Percentiles rank a stretch among this genome's conserved stretches.
Evolutionary conservation across 495 filamentous ascomycete species (phyloP).

Genomic region (Penicillium malachiteum): DNA sequence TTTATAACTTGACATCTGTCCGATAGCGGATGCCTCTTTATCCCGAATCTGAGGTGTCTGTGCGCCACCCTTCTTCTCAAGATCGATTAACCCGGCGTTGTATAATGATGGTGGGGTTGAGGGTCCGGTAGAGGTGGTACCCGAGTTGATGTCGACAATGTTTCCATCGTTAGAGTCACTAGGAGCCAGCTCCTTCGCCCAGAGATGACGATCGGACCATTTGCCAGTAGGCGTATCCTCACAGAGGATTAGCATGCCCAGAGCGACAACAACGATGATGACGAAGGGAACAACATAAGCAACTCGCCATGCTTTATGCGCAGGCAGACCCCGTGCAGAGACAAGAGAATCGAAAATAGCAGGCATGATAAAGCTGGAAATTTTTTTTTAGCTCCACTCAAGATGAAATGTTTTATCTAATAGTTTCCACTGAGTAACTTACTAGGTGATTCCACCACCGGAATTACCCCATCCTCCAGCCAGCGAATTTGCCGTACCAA

Average conservation of each 20-base stretch:
- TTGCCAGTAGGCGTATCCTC: slow-evolving; percentile 83
- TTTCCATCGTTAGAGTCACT: slow-evolving; percentile 40
- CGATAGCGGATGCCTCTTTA: slow-evolving; percentile 52
- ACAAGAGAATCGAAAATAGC: slow-evolving; percentile 85
- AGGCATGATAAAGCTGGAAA: slow-evolving; percentile 82
- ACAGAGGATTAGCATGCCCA: slow-evolving; percentile 69
- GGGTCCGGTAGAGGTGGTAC: slow-evolving; percentile 29
- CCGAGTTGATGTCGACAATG: slow-evolving; percentile 54
- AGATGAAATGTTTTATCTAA: no score
- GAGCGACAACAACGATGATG: slow-evolving; percentile 63
- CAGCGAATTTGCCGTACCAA: slow-evolving; percentile 86
- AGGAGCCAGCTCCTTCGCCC: slow-evolving; percentile 26
- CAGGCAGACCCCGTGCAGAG: slow-evolving; percentile 48
- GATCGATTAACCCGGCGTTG: slow-evolving; percentile 40
- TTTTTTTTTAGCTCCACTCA: neutral
- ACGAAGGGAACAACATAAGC: slow-evolving; percentile 82
- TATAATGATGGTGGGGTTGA: slow-evolving; percentile 37
- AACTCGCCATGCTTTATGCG: slow-evolving; percentile 78
- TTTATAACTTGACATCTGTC: slow-evolving; percentile 56
- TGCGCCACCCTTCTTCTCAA: slow-evolving; percentile 40
- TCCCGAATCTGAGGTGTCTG: slow-evolving; percentile 35
- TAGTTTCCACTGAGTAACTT: slow-evolving; percentile 8
- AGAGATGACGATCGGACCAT: slow-evolving; percentile 71
- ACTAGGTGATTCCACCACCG: slow-evolving; percentile 80
- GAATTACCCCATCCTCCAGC: slow-evolving; percentile 87